Evolutionary conservation across 805 yeast genomes (phyloP), one percentile per base, ranked within the genome.

Genomic region (Ogataea dorogensis): DNA sequence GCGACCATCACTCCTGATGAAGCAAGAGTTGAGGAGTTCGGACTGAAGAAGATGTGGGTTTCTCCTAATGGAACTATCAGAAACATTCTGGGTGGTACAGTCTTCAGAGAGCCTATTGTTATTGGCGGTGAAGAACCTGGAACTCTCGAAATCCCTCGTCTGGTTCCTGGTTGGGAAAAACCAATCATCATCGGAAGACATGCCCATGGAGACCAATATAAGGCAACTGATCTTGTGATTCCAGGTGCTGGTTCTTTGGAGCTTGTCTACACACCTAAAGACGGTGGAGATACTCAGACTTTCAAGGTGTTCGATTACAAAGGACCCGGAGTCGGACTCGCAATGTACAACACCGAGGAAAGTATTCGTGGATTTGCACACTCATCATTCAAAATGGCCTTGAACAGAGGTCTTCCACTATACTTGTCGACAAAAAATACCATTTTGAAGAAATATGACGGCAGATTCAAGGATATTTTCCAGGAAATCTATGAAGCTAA

Each of bases 1-100:
- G 91, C 93, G 32, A 84, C 91, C 12, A 84, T 84, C 51, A 84
- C 91, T 2, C 93, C 91, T 2, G 91, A 84, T 59, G 91, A 84
- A 59, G 78, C 75, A 17, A 71, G 93, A 60, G 91, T 84, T 29
- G 67, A 78, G 54, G 93, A 84, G 62, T 84, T 82, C 50, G 64
- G 67, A 31, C 68, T 84, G 59, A 79, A 79, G 55, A 75, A 84
- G 56, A 84, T 84, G 93, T 84, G 91, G 89, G 70, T 78, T 34
- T 83, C 91, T 14, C 93, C 93, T 47, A 84, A 84, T 56, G 93
- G 93, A 48, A 83, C 93, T 19, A 80, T 84, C 51, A 73, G 93
- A 67, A 84, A 84, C 61, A 81, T 83, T 37, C 62, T 84, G 44
- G 86, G 85, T 22, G 93, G 93, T 50, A 84, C 93, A 15, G 91